A percentile compares a stretch with the other conserved stretches of the same genome.
phyloP scores from a whole-genome alignment of 2,329 filamentous ascomycete genomes.

The Ophiostoma piceae region DNA sequence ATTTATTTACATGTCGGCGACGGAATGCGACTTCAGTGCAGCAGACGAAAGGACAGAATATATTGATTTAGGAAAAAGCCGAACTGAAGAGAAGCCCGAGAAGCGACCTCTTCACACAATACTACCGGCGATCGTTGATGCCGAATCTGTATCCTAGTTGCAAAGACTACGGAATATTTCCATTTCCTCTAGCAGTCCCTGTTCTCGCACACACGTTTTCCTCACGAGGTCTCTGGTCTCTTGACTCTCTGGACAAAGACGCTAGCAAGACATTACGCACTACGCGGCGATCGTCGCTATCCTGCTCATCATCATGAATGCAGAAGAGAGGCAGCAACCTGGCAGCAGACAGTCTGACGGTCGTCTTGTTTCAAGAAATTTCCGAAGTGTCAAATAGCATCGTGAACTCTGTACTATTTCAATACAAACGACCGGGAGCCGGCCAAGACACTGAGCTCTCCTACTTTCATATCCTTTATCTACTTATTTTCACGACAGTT shows the following conservation, averaged over 20 bases:
- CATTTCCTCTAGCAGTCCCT: background rate
- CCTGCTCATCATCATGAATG: background rate
- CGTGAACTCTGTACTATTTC: background rate
- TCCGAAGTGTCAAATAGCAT: background rate
- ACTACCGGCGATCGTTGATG: too few species aligned
- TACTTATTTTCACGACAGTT: background rate
- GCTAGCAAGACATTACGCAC: slow-evolving; percentile 1
- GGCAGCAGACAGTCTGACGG: too few species aligned
- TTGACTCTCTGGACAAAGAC: background rate
- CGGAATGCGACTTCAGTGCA: slow-evolving; percentile 1
- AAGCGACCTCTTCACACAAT: background rate
- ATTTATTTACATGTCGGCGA: background rate
- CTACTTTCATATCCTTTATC: background rate
- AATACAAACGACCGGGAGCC: background rate
- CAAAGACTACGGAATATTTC: background rate
- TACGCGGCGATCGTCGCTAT: background rate
- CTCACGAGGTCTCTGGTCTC: background rate
- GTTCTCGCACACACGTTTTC: background rate
- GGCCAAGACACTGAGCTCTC: background rate
- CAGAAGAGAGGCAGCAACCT: too few species aligned
- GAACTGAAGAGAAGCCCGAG: background rate
- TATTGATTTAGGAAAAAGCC: background rate
- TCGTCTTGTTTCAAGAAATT: background rate
- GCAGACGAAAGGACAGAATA: background rate
- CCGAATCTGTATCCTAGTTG: too few species aligned